These are phyloP conservation scores for Diaporthe humulicola DNA, from an alignment of 2,329 filamentous ascomycete species.

Conservation along the genomic window DNA sequence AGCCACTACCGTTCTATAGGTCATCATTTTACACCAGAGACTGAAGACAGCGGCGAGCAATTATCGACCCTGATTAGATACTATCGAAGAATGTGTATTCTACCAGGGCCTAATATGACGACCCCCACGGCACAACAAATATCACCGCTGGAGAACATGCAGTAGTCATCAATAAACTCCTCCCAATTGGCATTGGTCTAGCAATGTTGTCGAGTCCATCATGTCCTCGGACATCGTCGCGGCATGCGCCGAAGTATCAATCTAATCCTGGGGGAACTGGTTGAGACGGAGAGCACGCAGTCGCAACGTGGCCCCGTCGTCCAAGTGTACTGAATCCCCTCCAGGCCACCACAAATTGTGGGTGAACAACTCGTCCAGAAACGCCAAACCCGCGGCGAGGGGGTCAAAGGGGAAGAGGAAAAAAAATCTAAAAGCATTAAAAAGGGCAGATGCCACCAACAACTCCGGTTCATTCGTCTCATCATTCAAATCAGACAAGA, in stretches of 20 bases:
- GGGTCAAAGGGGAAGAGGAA: neutral
- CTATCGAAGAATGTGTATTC: neutral
- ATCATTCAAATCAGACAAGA: constrained; percentile 3
- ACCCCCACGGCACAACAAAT: neutral
- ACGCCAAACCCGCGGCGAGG: constrained; percentile 27
- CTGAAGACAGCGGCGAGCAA: neutral
- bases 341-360: constrained; percentile 27
- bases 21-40: too few relatives aligned
- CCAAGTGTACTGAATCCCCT: neutral
- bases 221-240: constrained; percentile 15
- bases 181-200: constrained; percentile 27
- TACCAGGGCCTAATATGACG: neutral
- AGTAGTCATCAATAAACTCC: constrained; percentile 12
- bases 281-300: neutral
- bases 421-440: neutral
- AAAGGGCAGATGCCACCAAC: constrained; percentile 10
- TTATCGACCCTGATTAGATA: neutral
- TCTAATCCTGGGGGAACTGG: neutral
- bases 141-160: neutral
- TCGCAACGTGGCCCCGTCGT: neutral
- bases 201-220: constrained; percentile 4
- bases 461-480: constrained; percentile 4
- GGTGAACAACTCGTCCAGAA: constrained; percentile 25
- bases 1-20: neutral
- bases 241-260: neutral